These are phyloP conservation scores for Dioszegia hungarica DNA, from an alignment of 768 basidiomycete species.

Conservation along the genomic window DNA sequence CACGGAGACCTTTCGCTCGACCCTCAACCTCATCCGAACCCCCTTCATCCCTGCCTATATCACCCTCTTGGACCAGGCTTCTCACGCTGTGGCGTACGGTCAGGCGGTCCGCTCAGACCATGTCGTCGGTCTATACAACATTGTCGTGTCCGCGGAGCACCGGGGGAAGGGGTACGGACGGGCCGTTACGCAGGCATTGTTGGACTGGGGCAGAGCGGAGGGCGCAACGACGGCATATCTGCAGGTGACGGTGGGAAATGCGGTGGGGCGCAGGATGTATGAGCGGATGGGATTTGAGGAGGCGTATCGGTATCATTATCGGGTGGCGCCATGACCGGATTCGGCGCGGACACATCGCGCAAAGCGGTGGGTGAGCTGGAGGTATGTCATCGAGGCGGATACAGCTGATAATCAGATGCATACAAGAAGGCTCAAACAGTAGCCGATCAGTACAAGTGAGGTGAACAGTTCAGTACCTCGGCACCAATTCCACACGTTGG, in stretches of 20 bases:
- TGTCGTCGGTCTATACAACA: neutral
- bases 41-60: neutral
- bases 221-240: neutral
- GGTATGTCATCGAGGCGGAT: neutral
- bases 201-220: neutral
- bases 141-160: neutral
- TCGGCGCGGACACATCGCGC: too few species aligned
- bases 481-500: too few species aligned
- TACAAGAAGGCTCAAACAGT: too few species aligned
- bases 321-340: neutral
- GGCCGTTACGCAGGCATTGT: neutral
- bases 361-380: too few species aligned
- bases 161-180: neutral
- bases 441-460: too few species aligned
- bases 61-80: neutral
- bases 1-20: neutral
- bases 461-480: too few species aligned
- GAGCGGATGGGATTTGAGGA: neutral
- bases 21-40: neutral
- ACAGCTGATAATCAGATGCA: neutral
- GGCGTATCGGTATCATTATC: neutral
- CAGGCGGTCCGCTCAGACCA: neutral
- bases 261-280: neutral
- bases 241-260: conserved; percentile 1
- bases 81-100: neutral